phyloP scores from a whole-genome alignment of 331 rosid species.

The Cydonia oblonga region DNA sequence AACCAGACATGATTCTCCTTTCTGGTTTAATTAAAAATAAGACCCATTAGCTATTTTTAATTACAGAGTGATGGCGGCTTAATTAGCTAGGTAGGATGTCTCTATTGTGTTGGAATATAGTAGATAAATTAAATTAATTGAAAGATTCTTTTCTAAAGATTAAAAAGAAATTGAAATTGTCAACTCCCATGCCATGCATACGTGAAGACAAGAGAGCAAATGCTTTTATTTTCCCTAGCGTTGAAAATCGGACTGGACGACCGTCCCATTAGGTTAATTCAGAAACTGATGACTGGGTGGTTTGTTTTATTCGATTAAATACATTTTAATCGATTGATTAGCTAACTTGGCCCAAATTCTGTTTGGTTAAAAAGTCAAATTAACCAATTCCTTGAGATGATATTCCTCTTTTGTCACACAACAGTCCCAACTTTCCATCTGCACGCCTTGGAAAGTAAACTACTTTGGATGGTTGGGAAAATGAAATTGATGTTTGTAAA shows the following conservation, averaged over 20 bases:
- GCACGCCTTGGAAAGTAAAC: constrained; percentile 58
- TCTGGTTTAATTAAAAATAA: background rate
- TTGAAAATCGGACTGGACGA: background rate
- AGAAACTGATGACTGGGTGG: background rate
- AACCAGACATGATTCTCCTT: background rate
- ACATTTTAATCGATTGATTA: background rate
- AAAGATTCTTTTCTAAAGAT: background rate
- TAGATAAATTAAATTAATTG: background rate
- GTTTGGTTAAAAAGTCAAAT: background rate
- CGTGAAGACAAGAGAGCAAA: background rate
- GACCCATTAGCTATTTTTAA: background rate
- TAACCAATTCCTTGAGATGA: constrained; percentile 48
- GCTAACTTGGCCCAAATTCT: background rate
- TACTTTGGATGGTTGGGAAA: background rate
- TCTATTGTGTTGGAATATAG: background rate
- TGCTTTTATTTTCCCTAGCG: background rate
- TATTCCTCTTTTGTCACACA: constrained; percentile 41
- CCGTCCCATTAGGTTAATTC: background rate
- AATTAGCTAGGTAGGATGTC: background rate
- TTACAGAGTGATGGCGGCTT: background rate
- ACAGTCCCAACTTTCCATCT: constrained; percentile 35
- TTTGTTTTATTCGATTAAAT: background rate
- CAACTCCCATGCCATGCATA: background rate
- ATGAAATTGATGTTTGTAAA: background rate
- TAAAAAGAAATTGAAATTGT: background rate